Evolutionary conservation across 2,329 filamentous ascomycete genomes (phyloP), one percentile per base, ranked within the genome.

Genomic region (Aspergillus quadricinctus): DNA sequence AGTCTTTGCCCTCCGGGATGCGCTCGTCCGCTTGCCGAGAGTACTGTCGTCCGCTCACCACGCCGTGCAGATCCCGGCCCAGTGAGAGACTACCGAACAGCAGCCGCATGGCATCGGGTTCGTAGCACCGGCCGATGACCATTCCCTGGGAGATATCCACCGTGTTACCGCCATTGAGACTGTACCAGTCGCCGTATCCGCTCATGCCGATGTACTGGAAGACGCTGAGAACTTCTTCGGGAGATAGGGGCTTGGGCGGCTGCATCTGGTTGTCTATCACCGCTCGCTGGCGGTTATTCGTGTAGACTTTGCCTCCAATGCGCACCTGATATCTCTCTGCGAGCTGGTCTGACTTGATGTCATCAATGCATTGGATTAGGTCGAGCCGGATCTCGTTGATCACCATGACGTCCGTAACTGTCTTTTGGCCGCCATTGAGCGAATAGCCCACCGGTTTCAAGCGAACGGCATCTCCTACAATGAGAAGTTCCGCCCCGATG

Each of bases 401-500:
- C 11, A 80, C 69, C 63, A 86, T 67, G 17, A 85, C 75, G 53
- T 86, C 82, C 0, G 75, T 78, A 1, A 59, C 56, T 1, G 62
- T 49, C 1, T 68, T 54, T 3, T 19, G 57, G 55, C 45, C 43
- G 11, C 40, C 50, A 27, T 53, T 63, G 63, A 2, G 69, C 8
- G 19, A 54, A 54, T 57, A 62, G 10, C 54, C 60, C 35, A 53
- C 64, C 52, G 77, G 75, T 54, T 73, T 70, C 3, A 87, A 66
- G 4, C 83, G 80, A 2, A 86, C 77, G 0, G 75, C 70, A 57
- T 87, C 84, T 1, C 81, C 81, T 4, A 80, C 66, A 4, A 76
- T 71, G 10, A 86, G 65, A 29, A 85, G 70, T 63, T 87, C 84
- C 3, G 79, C 65, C 0, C 84, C 84, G 2, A 87, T 66, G 58